These are phyloP conservation scores for Gloeophyllum trabeum DNA, from an alignment of 768 basidiomycete species.

Conservation along the genomic window DNA sequence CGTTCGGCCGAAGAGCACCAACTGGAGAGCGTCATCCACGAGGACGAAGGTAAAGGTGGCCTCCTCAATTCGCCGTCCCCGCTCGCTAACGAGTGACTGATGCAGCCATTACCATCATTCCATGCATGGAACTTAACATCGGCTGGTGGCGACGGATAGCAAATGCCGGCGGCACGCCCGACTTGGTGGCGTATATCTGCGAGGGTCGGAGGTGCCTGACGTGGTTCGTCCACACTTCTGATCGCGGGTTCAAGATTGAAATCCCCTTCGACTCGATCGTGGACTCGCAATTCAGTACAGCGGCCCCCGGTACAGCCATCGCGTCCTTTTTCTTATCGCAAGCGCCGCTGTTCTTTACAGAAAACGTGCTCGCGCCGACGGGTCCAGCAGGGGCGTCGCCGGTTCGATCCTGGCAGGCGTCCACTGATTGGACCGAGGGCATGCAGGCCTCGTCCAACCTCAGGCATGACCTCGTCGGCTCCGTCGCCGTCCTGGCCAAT, in stretches of 20 bases:
- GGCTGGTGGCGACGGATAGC: constrained; percentile 74
- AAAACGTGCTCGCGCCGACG: constrained; percentile 25
- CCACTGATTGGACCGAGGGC: constrained; percentile 69
- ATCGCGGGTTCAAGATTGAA: constrained; percentile 79
- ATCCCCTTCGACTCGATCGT: constrained; percentile 57
- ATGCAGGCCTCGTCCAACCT: constrained; percentile 53
- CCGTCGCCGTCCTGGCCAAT: constrained; percentile 45
- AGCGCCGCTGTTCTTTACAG: constrained; percentile 61
- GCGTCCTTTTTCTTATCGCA: constrained; percentile 56
- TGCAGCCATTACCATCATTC: constrained; percentile 66
- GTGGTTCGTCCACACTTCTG: constrained; percentile 71
- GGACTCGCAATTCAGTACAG: constrained; percentile 43
- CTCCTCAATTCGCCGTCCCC: background rate
- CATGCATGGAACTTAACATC: constrained; percentile 63
- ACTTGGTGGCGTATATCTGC: constrained; percentile 69
- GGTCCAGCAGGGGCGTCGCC: constrained; percentile 12
- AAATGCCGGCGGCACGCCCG: constrained; percentile 39
- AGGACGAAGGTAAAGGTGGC: constrained; percentile 60
- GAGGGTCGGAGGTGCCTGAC: constrained; percentile 53
- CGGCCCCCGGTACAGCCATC: constrained; percentile 41
- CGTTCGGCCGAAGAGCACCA: constrained; percentile 45
- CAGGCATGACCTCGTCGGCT: constrained; percentile 55
- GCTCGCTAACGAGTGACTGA: background rate
- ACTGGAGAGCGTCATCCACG: constrained; percentile 56
- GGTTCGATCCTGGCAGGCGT: constrained; percentile 46